Base-by-base conservation (phyloP, 441 rosid species). In the Syzygium malaccense region DNA sequence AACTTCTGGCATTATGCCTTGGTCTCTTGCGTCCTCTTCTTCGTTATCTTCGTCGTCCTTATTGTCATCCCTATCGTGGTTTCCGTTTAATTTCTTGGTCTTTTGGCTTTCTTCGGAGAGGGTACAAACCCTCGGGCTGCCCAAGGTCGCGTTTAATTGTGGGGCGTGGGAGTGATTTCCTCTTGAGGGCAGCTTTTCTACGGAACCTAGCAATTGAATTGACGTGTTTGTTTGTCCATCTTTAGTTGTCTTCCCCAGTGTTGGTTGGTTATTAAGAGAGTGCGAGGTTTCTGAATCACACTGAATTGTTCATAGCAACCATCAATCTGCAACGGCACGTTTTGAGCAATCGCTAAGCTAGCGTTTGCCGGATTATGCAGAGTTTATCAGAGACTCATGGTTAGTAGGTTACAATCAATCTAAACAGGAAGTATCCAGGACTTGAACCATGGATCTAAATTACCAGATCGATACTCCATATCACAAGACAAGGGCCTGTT, bases 121-220 rank as follows among this genome's bases (percentile, higher is more conserved):
- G 92, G 92, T 89, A 97, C 98, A 87, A 97, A 96, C 98, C 94
- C 66, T 94, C 23, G 97, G 97, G 55, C 95, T 91, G 85, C 95
- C 95, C 94, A 92, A 88, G 48, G 97, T 92, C 85, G 97, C 97
- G 37, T 92, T 26, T 26, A 94, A 57, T 45, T 94, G 92, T 58
- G 91, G 86, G 23, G 91, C 4, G 66, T 78, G 90, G 55, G 90
- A 86, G 33, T 83, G 87, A 80, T 75, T 71, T n/a, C 87, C 88
- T 33, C 87, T 89, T 37, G 56, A 86, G 58, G 26, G 56, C 41
- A 58, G 60, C 33, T 48, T 91, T 87, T 45, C 62, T 2, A 17
- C 71, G 85, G 89, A 83, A 64, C 85, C 86, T 30, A 91, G 90
- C 71, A 91, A 93, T 25, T 58, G 14, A 13, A 51, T 51, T 13